Conservation (phyloP, 2,329 filamentous ascomycete genomes). For the Stylonectria norvegica region DNA sequence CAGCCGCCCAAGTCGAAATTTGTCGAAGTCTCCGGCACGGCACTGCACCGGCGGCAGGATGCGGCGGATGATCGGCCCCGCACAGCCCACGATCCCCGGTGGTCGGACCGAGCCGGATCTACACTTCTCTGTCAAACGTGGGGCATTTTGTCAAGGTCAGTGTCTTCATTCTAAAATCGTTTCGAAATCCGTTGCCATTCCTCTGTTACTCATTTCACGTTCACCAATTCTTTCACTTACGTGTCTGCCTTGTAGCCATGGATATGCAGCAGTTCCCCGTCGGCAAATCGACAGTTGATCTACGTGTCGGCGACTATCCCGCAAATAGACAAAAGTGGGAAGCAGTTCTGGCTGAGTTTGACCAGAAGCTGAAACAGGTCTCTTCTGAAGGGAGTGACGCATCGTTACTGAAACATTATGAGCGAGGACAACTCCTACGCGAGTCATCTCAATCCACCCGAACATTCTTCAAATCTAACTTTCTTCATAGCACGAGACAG, state of each 20-base stretch:
- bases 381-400: conserved; percentile 29
- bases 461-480: background rate
- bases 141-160: background rate
- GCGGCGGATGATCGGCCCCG: background rate
- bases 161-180: background rate
- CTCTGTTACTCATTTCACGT: background rate
- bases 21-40: too few species aligned
- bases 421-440: conserved; percentile 17
- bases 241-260: background rate
- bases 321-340: conserved; percentile 6
- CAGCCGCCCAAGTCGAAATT: too few species aligned
- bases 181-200: background rate
- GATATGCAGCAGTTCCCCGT: conserved; percentile 1
- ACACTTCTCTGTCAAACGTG: background rate
- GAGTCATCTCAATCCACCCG: background rate
- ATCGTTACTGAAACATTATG: conserved; percentile 25
- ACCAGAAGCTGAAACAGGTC: conserved; percentile 25
- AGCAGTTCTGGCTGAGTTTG: conserved; percentile 25
- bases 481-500: conserved; percentile 35
- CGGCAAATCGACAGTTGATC: conserved; percentile 2
- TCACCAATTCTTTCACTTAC: background rate
- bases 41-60: too few species aligned
- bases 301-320: conserved; percentile 3
- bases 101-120: background rate
- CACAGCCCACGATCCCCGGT: too few species aligned